Conservation (phyloP, 805 yeast genomes). For the Metschnikowia kunwiensis region DNA sequence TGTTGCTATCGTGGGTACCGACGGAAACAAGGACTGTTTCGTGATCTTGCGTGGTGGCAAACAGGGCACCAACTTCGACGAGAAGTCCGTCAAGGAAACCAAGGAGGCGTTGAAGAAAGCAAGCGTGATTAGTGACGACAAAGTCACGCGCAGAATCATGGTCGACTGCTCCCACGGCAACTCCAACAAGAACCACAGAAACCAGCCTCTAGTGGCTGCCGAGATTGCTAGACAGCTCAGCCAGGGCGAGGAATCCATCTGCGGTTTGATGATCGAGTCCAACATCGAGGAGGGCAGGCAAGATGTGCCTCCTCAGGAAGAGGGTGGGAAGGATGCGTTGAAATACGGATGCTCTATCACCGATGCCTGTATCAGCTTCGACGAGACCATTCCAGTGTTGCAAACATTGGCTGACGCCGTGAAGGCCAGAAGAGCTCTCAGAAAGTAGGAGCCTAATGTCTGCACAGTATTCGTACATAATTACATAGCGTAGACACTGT, state of each 20-base stretch:
- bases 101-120: conserved; percentile 55
- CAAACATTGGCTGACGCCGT: conserved; percentile 79
- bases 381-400: conserved; percentile 79
- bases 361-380: conserved; percentile 95
- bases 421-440: conserved; percentile 62
- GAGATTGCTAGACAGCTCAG: conserved; percentile 80
- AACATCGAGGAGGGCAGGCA: conserved; percentile 91
- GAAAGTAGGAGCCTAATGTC: conserved; percentile 1
- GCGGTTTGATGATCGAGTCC: conserved; percentile 96
- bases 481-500: too few relatives aligned
- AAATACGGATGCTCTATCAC: conserved; percentile 96
- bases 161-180: conserved; percentile 98
- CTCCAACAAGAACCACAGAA: conserved; percentile 88
- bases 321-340: conserved; percentile 51
- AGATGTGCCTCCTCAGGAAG: conserved; percentile 56
- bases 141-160: conserved; percentile 63
- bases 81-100: conserved; percentile 69
- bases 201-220: conserved; percentile 90
- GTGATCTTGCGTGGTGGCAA: conserved; percentile 96
- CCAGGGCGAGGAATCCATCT: conserved; percentile 72
- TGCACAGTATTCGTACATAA: not conserved
- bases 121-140: conserved; percentile 42
- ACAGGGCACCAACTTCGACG: conserved; percentile 89
- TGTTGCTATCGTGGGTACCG: conserved; percentile 94
- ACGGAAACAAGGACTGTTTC: conserved; percentile 92